Conservation (phyloP, 371 early-diverging fungal genomes). For the Rhizopus stolonifer region DNA sequence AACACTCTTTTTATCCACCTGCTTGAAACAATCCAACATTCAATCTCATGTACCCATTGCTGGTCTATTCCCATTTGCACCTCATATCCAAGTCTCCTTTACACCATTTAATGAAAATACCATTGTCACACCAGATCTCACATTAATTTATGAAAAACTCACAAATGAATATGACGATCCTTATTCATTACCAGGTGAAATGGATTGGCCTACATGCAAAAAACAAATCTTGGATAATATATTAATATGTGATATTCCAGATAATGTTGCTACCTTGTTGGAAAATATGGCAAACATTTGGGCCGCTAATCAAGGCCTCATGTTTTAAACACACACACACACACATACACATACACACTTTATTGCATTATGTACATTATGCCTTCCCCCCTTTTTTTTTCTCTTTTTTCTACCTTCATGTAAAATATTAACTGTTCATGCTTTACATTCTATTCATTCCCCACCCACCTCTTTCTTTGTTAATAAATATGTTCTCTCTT, state of each 20-base stretch:
- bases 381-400: too few species aligned
- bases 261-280: slow-evolving; percentile 20
- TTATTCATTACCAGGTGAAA: slow-evolving; percentile 11
- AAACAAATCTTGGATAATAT: slow-evolving; percentile 21
- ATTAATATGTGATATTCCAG: slow-evolving; percentile 32
- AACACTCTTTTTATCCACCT: slow-evolving; percentile 34
- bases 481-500: too few species aligned
- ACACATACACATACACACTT: too few species aligned
- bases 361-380: too few species aligned
- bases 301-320: slow-evolving; percentile 4
- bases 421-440: too few species aligned
- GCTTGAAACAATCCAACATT: slow-evolving; percentile 28
- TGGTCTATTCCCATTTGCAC: slow-evolving; percentile 33
- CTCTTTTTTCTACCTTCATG: too few species aligned
- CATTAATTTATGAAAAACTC: slow-evolving; percentile 25
- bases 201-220: slow-evolving; percentile 13
- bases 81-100: slow-evolving; percentile 30
- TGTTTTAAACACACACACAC: too few species aligned
- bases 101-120: slow-evolving; percentile 3
- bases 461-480: too few species aligned
- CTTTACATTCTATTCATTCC: too few species aligned
- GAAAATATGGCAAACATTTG: slow-evolving; percentile 24
- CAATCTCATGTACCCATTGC: slow-evolving; percentile 27
- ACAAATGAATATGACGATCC: slow-evolving; percentile 36
- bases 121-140: slow-evolving; percentile 21